Conservation (phyloP, 345 rosid genomes). For the Geranium rotundifolium region DNA sequence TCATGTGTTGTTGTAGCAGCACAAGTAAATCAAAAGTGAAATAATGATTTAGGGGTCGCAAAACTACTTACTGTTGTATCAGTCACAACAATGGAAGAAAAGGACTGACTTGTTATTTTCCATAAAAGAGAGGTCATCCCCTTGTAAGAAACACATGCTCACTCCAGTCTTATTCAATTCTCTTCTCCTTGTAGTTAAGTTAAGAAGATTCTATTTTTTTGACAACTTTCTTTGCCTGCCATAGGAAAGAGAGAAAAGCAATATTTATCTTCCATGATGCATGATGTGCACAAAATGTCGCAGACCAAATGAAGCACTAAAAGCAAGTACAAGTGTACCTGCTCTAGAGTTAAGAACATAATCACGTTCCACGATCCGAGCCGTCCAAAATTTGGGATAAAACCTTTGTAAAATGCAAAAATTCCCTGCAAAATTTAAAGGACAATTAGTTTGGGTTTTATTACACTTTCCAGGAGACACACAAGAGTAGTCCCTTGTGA, state of each 20-base stretch:
- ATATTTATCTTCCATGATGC: background rate
- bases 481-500: background rate
- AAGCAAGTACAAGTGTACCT: conserved; percentile 28
- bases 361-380: conserved; percentile 98
- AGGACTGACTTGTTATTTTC: too few species aligned
- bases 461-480: too few species aligned
- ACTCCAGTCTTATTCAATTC: too few species aligned
- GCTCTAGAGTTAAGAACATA: conserved; percentile 94
- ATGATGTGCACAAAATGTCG: background rate
- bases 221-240: conserved; percentile 57
- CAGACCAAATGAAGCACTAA: background rate
- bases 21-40: too few species aligned
- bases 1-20: too few species aligned
- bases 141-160: too few species aligned
- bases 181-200: conserved; percentile 17
- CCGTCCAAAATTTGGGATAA: conserved; percentile 85
- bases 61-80: too few species aligned
- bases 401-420: conserved; percentile 84
- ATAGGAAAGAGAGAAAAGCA: background rate
- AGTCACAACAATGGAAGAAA: too few species aligned
- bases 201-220: conserved; percentile 38
- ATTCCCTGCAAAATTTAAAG: conserved; percentile 48
- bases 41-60: too few species aligned
- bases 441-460: background rate
- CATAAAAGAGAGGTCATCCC: too few species aligned